Percentiles rank a stretch among this genome's conserved stretches.
Conservation (phyloP, 495 filamentous ascomycete species). For the Penicillium coffeae region DNA sequence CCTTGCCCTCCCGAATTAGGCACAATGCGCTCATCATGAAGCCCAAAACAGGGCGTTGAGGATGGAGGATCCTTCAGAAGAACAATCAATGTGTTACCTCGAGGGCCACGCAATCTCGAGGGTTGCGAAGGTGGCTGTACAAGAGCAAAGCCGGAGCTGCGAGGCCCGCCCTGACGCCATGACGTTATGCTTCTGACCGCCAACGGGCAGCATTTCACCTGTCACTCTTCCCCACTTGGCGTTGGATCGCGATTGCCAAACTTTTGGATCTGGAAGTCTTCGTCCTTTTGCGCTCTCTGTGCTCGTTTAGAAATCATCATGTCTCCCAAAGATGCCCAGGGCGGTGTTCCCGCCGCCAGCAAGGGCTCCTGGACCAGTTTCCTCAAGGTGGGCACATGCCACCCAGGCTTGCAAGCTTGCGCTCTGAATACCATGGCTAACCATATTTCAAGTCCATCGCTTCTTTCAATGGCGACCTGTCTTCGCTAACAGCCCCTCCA, state of each 20-base stretch:
- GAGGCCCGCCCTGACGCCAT: conserved; percentile 5
- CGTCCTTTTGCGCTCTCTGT: not conserved
- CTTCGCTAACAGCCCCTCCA: conserved; percentile 88
- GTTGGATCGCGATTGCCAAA: not conserved
- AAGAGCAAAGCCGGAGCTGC: not conserved
- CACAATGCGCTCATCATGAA: too few species aligned
- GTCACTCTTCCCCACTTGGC: conserved; percentile 3
- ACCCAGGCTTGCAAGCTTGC: not conserved
- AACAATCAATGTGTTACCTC: too few species aligned
- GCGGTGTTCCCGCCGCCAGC: conserved; percentile 35
- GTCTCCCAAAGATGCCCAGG: conserved; percentile 33
- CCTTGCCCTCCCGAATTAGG: too few species aligned
- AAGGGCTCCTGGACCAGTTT: conserved; percentile 54
- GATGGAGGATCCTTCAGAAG: too few species aligned
- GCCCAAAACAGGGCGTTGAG: too few species aligned
- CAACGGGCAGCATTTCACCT: conserved; percentile 5
- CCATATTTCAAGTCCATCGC: conserved; percentile 68
- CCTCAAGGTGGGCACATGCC: conserved; percentile 39
- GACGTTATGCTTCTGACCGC: conserved; percentile 27
- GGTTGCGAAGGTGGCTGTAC: not conserved
- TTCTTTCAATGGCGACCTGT: conserved; percentile 93
- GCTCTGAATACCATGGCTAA: not conserved
- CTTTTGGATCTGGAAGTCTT: not conserved
- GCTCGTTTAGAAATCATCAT: conserved; percentile 11
- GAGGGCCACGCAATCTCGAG: too few species aligned